Percentiles rank a stretch among this genome's conserved stretches.
phyloP scores from a whole-genome alignment of 129 eudicot genomes.

The Centella asiatica region DNA sequence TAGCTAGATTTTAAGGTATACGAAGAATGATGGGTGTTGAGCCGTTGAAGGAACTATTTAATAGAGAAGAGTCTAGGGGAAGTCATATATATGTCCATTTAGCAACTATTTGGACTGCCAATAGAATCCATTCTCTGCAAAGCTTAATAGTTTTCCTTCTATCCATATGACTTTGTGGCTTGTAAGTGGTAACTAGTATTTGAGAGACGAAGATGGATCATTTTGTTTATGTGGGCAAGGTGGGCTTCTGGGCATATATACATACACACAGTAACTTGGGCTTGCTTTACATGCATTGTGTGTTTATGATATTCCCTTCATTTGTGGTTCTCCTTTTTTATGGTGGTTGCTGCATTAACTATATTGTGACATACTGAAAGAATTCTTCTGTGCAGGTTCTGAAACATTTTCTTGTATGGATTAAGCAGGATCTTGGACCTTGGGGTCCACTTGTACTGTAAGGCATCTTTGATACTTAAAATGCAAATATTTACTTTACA shows the following conservation, averaged over 20 bases:
- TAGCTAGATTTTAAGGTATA: too few species aligned
- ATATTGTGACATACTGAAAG: constrained; percentile 3
- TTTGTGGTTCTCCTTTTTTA: neutral
- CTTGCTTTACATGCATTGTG: neutral
- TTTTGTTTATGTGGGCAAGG: neutral
- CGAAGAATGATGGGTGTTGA: too few species aligned
- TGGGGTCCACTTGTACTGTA: constrained; percentile 99
- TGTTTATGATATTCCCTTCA: neutral
- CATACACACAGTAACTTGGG: too few species aligned
- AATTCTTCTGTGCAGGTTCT: constrained; percentile 41
- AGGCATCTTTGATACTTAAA: constrained; percentile 22
- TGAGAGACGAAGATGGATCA: neutral
- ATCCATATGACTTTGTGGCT: neutral
- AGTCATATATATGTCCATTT: neutral
- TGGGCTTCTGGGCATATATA: neutral
- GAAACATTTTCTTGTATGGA: constrained; percentile 76
- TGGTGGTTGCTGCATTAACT: constrained; percentile 11
- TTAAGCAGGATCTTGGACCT: constrained; percentile 86
- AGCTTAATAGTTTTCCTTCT: neutral
- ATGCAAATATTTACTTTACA: constrained; percentile 5
- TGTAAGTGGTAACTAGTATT: neutral
- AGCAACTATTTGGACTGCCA: neutral
- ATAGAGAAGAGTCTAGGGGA: too few species aligned
- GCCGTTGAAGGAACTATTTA: too few species aligned
- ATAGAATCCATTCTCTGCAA: neutral